These are phyloP conservation scores for Liquidambar formosana DNA, from an alignment of 164 flowering plant species.

Conservation along the genomic window DNA sequence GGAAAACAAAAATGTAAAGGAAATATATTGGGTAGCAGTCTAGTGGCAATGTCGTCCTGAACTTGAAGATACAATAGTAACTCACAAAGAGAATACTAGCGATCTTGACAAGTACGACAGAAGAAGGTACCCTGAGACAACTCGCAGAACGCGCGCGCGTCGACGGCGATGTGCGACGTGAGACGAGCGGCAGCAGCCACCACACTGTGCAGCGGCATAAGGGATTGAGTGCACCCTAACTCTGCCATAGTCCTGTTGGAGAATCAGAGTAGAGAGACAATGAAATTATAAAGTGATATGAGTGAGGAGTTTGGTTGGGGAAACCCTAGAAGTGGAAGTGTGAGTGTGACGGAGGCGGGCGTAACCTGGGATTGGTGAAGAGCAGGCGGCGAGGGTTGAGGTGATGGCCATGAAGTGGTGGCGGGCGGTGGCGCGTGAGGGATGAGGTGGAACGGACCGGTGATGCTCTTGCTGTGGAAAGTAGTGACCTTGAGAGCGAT, in stretches of 20 bases:
- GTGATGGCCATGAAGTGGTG: background rate
- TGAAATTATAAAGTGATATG: background rate
- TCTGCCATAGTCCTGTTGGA: background rate
- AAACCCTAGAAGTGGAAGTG: too few species aligned
- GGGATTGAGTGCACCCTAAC: conserved; percentile 13
- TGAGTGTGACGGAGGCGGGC: too few species aligned
- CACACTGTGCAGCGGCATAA: conserved; percentile 16
- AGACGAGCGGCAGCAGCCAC: conserved; percentile 12
- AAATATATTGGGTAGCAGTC: background rate
- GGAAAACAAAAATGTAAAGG: too few species aligned
- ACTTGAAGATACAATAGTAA: background rate
- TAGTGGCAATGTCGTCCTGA: background rate
- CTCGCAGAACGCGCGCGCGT: conserved; percentile 14
- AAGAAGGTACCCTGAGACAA: conserved; percentile 18
- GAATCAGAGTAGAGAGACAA: background rate
- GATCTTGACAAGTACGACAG: background rate
- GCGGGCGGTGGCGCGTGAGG: background rate
- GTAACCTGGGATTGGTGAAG: conserved; percentile 11
- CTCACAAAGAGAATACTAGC: background rate
- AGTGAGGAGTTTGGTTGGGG: too few species aligned
- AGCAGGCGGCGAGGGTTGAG: conserved; percentile 8
- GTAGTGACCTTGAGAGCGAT: conserved; percentile 9
- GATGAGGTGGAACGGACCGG: background rate
- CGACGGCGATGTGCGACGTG: conserved; percentile 12
- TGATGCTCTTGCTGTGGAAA: conserved; percentile 3